These are phyloP conservation scores for Solanum hybrid DNA, from an alignment of 305 asterid species.

Conservation along the genomic window DNA sequence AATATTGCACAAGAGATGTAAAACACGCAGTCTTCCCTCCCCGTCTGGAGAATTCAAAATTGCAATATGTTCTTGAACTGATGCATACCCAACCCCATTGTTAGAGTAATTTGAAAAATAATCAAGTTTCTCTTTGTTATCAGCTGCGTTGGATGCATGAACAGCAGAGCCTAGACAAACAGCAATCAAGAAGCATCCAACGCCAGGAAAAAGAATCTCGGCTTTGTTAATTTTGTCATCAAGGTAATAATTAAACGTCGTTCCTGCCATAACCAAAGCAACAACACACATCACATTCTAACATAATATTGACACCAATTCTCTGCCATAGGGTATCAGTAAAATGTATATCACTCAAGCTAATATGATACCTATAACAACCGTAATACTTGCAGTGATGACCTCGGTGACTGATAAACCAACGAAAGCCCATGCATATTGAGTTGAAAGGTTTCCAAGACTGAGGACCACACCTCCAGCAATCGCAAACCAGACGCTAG, in stretches of 20 bases:
- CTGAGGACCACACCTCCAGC: constrained; percentile 78
- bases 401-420: constrained; percentile 92
- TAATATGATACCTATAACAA: constrained; percentile 55
- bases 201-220: constrained; percentile 43
- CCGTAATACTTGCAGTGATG: constrained; percentile 67
- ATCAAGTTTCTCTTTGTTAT: constrained; percentile 53
- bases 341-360: not conserved
- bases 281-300: not conserved
- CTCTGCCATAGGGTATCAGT: too few species aligned
- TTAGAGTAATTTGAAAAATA: constrained; percentile 17
- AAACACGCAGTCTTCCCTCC: not conserved
- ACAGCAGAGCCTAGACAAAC: constrained; percentile 75
- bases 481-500: constrained; percentile 69
- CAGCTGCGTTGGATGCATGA: constrained; percentile 69
- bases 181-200: constrained; percentile 58
- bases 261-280: constrained; percentile 17
- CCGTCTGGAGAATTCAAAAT: not conserved
- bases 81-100: constrained; percentile 27
- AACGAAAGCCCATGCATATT: constrained; percentile 87
- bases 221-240: constrained; percentile 41
- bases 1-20: not conserved
- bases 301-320: not conserved
- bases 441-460: constrained; percentile 77
- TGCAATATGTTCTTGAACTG: not conserved
- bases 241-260: constrained; percentile 32